Base-by-base conservation (phyloP, 805 yeast species). In the Cyberlindnera suaveolens region DNA sequence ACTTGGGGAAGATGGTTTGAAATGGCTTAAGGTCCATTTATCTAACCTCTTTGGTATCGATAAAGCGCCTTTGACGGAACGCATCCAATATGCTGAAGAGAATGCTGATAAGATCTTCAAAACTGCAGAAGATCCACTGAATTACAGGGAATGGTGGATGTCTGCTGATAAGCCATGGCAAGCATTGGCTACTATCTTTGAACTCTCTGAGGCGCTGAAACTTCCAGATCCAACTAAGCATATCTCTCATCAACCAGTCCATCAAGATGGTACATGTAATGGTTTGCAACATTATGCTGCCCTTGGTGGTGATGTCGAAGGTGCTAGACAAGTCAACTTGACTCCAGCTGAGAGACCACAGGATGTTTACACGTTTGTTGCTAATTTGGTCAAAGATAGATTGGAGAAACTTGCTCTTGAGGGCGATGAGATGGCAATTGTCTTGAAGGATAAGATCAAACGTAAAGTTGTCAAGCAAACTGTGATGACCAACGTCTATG, bases 401-500 rank as follows among this genome's bases (percentile, higher is more conserved):
- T 70, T 85, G 39, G 73, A 75, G 36, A 60, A 61, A 11, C 85
- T 77, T 32, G 78, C 77, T 6, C 75, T 61, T 10, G 64, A 66
- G 3, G 85, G 81, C 9, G 71, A 75, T 47, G 73, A 71, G 43
- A 63, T 64, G 43, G 91, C 90, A 1, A 44, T 44, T 10, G 15
- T 49, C 4, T 40, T 57, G 34, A 68, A 74, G 44, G 85, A 81
- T 40, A 74, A 79, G 46, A 76, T 91, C 44, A 75, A 82, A 16
- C 76, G 99, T 54, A 91, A 91, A 60, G 82, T 93, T 37, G 96
- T 93, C 31, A 91, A 91, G 60, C 99, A 91, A 62, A 88, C 99
- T 0, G 98, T 91, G 20, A 91, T 91, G 99, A 91, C 99, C 0
- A 90, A 89, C 57, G 99, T 91, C 31, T 91, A 91, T 60, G 99